Evolutionary conservation across 2,329 filamentous ascomycete genomes (phyloP), one percentile per base, ranked within the genome.

Genomic region (Didymella lethalis): DNA sequence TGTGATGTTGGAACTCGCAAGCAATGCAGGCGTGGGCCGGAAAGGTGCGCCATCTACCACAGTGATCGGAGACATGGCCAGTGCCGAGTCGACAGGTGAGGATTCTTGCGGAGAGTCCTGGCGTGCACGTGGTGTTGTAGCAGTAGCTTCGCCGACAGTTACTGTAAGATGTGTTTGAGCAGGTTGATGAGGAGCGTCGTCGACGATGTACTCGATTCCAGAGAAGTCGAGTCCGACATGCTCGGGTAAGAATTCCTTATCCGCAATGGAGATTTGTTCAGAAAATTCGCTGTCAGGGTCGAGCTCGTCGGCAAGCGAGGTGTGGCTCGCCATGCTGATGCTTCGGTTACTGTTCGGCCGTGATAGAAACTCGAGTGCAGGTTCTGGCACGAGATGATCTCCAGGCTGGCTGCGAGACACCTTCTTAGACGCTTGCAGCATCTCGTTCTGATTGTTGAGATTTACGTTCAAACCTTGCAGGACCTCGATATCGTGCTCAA

Each of bases 271-370:
- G 20, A 11, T 29, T 10, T 23, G 23, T 11, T 23, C 23, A 10
- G 32, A 56, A 6, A 18, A 20, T 16, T 49, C 38, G 4, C 48
- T 36, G 20, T 55, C 36, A 29, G 38, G 23, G 2, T 34, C 52
- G 14, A 56, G 40, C 32, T 56, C 53, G 3, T 46, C 46, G 28
- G 40, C 23, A 2, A 56, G 29, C 1, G 53, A 56, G 2, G 2
- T 23, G 7, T 38, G 20, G 12, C 38, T 49, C 12, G 26, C 16
- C 3, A 23, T 47, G 25, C 50, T 48, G 6, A 45, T 4, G 16
- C 28, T 49, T 31, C 46, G 53, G 1, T 31, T 8, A 12, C 25
- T 25, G 10, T 18, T 20, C 4, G 51, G 51, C 5, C 44, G 43
- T 18, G 2, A n/a, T 20, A 8, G 7, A 40, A 40, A 20, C 7